Evolutionary conservation across 345 rosid species (phyloP).

Genomic region (Draba incana): DNA sequence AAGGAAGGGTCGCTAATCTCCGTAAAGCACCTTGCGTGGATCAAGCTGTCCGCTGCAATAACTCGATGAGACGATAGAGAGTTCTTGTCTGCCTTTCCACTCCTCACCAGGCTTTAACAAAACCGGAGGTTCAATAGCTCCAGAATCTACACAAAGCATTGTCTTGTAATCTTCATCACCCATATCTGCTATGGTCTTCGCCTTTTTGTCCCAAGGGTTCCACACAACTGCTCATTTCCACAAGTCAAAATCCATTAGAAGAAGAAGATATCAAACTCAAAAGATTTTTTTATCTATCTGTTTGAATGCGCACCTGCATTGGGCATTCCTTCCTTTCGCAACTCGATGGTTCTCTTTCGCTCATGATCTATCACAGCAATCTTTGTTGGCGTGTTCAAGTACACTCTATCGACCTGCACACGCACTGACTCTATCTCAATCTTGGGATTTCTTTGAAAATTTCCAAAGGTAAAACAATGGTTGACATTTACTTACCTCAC

Average conservation of each 20-base stretch:
- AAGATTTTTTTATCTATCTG: background rate
- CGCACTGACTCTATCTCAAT: slow-evolving; percentile 6
- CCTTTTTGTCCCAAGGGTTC: slow-evolving; percentile 97
- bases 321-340: slow-evolving; percentile 83
- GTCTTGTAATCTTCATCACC: slow-evolving; percentile 88
- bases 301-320: slow-evolving; percentile 65
- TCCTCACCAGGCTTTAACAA: slow-evolving; percentile 80
- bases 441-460: background rate
- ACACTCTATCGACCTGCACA: slow-evolving; percentile 74
- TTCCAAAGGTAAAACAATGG: background rate
- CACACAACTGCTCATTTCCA: slow-evolving; percentile 64
- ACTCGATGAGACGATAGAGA: slow-evolving; percentile 90
- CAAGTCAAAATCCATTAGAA: slow-evolving; percentile 14
- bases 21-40: slow-evolving; percentile 79
- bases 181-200: slow-evolving; percentile 75
- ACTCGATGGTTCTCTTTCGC: slow-evolving; percentile 88
- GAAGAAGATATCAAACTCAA: background rate
- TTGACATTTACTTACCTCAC: slow-evolving; percentile 59
- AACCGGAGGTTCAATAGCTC: slow-evolving; percentile 67
- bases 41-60: slow-evolving; percentile 96
- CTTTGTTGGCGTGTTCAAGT: slow-evolving; percentile 89
- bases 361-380: slow-evolving; percentile 95
- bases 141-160: slow-evolving; percentile 86
- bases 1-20: slow-evolving; percentile 46
- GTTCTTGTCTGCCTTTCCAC: slow-evolving; percentile 89